phyloP scores from a whole-genome alignment of 1,139 yeast species.

The Torulaspora globosa region DNA sequence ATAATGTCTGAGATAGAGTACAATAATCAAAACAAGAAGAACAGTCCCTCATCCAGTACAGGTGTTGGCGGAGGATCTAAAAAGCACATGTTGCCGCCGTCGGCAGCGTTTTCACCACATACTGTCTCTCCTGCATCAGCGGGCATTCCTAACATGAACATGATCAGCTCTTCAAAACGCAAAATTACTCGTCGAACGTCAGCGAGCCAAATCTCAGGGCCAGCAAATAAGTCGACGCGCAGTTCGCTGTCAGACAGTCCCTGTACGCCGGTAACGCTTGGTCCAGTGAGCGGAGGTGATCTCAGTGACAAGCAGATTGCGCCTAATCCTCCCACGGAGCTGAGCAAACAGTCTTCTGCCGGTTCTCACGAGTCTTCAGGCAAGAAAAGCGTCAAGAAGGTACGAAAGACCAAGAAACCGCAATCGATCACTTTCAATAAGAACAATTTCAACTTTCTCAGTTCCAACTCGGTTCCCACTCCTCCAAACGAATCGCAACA shows the following conservation, averaged over 20 bases:
- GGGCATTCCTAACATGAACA: slow-evolving; percentile 19
- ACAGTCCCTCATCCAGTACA: slow-evolving; percentile 6
- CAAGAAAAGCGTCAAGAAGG: slow-evolving; percentile 11
- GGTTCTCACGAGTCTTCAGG: slow-evolving; percentile 5
- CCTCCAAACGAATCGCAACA: slow-evolving; percentile 11
- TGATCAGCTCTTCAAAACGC: slow-evolving; percentile 14
- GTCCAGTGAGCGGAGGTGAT: slow-evolving; percentile 19
- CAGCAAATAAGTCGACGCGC: slow-evolving; percentile 16
- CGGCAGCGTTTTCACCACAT: slow-evolving; percentile 18
- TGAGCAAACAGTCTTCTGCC: slow-evolving; percentile 9
- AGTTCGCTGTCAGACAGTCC: slow-evolving; percentile 9
- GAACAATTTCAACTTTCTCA: slow-evolving; percentile 10
- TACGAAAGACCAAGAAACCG: slow-evolving; percentile 21
- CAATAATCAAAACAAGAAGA: slow-evolving; percentile 11
- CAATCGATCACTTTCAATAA: slow-evolving; percentile 16
- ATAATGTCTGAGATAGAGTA: slow-evolving; percentile 63
- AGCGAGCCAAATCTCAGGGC: slow-evolving; percentile 21
- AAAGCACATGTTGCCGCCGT: slow-evolving; percentile 15
- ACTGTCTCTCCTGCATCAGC: slow-evolving; percentile 11
- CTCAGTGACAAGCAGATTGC: slow-evolving; percentile 18
- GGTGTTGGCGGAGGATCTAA: not conserved
- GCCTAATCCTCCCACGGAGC: slow-evolving; percentile 22
- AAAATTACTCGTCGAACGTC: slow-evolving; percentile 35
- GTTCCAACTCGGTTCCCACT: slow-evolving; percentile 9
- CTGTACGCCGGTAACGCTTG: slow-evolving; percentile 33